These are phyloP conservation scores for Paralagenidium karlingii DNA, from an alignment of 352 stramenopile genomes.

Conservation along the genomic window DNA sequence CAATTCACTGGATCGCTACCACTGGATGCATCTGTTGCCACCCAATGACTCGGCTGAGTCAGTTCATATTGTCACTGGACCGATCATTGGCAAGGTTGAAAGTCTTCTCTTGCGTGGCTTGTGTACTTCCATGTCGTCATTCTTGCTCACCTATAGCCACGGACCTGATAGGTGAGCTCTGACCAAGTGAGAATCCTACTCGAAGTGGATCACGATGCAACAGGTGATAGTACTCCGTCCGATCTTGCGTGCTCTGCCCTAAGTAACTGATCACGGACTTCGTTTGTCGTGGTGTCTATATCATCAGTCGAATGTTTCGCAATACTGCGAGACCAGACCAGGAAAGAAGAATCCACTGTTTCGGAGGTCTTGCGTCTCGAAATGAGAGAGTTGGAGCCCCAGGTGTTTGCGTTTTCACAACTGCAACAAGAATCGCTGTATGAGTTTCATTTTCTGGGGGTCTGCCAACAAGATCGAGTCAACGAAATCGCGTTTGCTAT, in stretches of 20 bases:
- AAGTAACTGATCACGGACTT: slow-evolving; percentile 1
- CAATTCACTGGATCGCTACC: slow-evolving; percentile 17
- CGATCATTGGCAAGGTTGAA: slow-evolving; percentile 20
- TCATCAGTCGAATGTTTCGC: too few species aligned
- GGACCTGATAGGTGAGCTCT: slow-evolving; percentile 4
- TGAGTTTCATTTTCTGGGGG: slow-evolving; percentile 22
- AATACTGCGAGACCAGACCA: too few species aligned
- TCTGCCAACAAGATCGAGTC: slow-evolving; percentile 17
- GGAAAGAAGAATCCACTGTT: too few species aligned
- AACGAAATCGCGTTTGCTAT: slow-evolving; percentile 13
- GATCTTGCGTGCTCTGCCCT: neutral
- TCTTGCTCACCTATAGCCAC: neutral
- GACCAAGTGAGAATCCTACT: slow-evolving; percentile 12
- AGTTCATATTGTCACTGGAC: slow-evolving; percentile 20
- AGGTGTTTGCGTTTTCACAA: slow-evolving; percentile 6
- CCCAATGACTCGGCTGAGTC: slow-evolving; percentile 5
- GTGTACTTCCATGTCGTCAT: slow-evolving; percentile 4
- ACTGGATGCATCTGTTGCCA: slow-evolving; percentile 14
- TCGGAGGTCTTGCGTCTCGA: too few species aligned
- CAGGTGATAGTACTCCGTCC: slow-evolving; percentile 25
- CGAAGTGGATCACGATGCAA: slow-evolving; percentile 14
- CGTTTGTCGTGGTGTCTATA: slow-evolving; percentile 3
- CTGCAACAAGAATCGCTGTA: slow-evolving; percentile 18
- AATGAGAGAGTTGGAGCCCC: slow-evolving; percentile 11
- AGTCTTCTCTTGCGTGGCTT: too few species aligned